Evolutionary conservation across 352 stramenopile species (phyloP).

Genomic region (Thraustochytrium striatum): DNA sequence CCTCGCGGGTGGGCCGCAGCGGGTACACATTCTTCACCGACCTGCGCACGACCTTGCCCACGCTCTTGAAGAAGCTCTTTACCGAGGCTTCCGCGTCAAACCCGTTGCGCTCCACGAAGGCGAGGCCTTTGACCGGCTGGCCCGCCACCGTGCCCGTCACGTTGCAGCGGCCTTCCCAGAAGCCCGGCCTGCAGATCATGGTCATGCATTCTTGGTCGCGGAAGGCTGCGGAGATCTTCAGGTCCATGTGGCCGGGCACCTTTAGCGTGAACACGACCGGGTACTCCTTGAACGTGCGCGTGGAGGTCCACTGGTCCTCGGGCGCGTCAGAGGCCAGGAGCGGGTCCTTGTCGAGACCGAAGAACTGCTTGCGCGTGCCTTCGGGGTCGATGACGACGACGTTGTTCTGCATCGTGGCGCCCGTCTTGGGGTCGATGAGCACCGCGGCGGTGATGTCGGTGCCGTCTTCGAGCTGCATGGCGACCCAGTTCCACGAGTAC

Average conservation of each 20-base stretch:
- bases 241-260: slow-evolving; percentile 36
- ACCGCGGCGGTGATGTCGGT: slow-evolving; percentile 39
- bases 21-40: slow-evolving; percentile 50
- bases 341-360: neutral
- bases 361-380: slow-evolving; percentile 15
- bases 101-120: slow-evolving; percentile 51
- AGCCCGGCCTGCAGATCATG: slow-evolving; percentile 52
- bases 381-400: slow-evolving; percentile 49
- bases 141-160: slow-evolving; percentile 40
- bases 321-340: neutral
- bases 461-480: slow-evolving; percentile 50
- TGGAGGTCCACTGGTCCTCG: slow-evolving; percentile 46
- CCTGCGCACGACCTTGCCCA: slow-evolving; percentile 44
- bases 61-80: slow-evolving; percentile 50
- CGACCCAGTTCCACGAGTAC: slow-evolving; percentile 53
- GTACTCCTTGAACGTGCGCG: slow-evolving; percentile 49
- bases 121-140: slow-evolving; percentile 19
- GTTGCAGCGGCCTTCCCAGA: slow-evolving; percentile 51
- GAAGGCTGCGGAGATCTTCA: slow-evolving; percentile 34
- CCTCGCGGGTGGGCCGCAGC: slow-evolving; percentile 45
- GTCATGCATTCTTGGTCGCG: slow-evolving; percentile 52
- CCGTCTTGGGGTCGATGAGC: slow-evolving; percentile 17
- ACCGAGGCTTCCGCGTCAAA: slow-evolving; percentile 23
- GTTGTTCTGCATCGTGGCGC: slow-evolving; percentile 35
- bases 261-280: slow-evolving; percentile 5